Percentiles rank a stretch among this genome's conserved stretches.
phyloP scores from a whole-genome alignment of 139 green algal species.

The Chlorella sp. region DNA sequence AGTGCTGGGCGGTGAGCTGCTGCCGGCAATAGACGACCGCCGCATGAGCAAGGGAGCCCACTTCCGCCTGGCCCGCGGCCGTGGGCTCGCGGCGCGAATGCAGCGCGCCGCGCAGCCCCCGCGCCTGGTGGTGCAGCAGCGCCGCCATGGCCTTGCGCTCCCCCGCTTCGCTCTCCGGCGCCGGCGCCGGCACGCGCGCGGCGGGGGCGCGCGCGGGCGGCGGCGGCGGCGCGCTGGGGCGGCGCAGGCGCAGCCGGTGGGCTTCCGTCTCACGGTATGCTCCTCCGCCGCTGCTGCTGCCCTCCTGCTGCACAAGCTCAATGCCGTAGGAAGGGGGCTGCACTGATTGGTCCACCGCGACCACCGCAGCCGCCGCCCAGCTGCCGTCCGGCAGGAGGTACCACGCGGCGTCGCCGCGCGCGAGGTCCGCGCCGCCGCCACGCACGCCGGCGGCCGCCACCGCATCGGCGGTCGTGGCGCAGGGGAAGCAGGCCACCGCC shows the following conservation, averaged over 20 bases:
- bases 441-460: too few species aligned
- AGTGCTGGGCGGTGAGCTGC: conserved; percentile 9
- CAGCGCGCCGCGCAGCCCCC: neutral
- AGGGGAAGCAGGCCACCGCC: conserved; percentile 25
- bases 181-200: neutral
- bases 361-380: conserved; percentile 21
- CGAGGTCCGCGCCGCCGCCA: neutral
- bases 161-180: neutral
- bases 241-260: neutral
- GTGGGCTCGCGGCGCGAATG: neutral
- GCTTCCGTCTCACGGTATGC: conserved; percentile 19
- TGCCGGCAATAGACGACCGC: neutral
- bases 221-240: neutral
- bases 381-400: conserved; percentile 24
- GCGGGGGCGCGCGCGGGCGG: neutral
- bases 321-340: conserved; percentile 31
- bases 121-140: conserved; percentile 19
- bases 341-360: neutral
- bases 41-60: neutral
- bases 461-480: neutral
- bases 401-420: conserved; percentile 27
- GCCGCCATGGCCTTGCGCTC: neutral
- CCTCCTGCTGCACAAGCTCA: too few species aligned
- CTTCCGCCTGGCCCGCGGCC: neutral
- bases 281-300: neutral